Conservation (phyloP, 1,139 yeast genomes). For the Blastobotrys malaysiensis region DNA sequence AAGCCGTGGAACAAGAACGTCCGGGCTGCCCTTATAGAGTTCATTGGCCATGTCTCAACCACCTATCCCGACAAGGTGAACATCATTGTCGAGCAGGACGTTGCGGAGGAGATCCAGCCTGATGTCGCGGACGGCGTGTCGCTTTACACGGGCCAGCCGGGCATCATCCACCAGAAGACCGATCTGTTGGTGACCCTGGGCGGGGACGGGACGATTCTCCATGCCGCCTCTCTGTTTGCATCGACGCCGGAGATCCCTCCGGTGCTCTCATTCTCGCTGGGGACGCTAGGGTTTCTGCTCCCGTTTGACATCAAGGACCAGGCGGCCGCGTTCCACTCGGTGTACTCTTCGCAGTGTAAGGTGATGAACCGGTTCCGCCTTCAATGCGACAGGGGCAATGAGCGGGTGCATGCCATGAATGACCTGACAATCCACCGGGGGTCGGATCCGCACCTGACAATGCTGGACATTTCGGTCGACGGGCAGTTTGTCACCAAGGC, state of each 20-base stretch:
- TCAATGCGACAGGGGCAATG: conserved; percentile 49
- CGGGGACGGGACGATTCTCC: conserved; percentile 90
- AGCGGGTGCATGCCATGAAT: conserved; percentile 47
- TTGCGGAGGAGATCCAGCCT: conserved; percentile 60
- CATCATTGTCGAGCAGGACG: conserved; percentile 69
- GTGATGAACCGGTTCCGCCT: conserved; percentile 73
- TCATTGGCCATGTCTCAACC: conserved; percentile 39
- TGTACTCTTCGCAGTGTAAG: conserved; percentile 60
- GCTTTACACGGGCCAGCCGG: conserved; percentile 51
- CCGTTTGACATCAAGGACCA: conserved; percentile 72
- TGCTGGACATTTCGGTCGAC: conserved; percentile 75
- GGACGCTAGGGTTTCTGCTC: conserved; percentile 82
- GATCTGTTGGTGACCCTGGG: conserved; percentile 84
- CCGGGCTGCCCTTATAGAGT: conserved; percentile 57
- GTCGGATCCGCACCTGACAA: conserved; percentile 76
- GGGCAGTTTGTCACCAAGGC: conserved; percentile 81
- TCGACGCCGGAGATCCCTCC: conserved; percentile 61
- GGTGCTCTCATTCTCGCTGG: conserved; percentile 79
- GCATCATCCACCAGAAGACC: conserved; percentile 49
- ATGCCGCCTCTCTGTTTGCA: conserved; percentile 60
- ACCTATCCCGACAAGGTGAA: conserved; percentile 41
- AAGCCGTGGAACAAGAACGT: conserved; percentile 76
- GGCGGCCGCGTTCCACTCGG: conserved; percentile 55
- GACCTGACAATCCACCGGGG: conserved; percentile 88
- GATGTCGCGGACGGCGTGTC: conserved; percentile 22